Base-by-base conservation (phyloP, 169 alveolate species). In the Blepharisma undulans region DNA sequence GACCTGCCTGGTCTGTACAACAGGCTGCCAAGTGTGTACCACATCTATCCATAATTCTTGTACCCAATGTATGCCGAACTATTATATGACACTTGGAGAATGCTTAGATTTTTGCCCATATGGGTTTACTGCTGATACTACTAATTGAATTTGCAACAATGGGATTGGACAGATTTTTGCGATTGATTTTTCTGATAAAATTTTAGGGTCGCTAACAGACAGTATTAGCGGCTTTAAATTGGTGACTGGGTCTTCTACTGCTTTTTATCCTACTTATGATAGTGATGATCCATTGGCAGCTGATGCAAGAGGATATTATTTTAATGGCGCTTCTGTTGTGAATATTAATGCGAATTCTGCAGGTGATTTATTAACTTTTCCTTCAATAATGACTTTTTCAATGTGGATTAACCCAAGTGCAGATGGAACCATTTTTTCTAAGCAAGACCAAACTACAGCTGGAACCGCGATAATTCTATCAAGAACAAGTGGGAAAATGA, bases 241-340 rank as follows among this genome's bases (percentile, higher is more conserved):
- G 22, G 36, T 48, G 22, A 34, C 89, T 21, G 89, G 89, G 25
- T 25, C 36, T 22, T n/a, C 61, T 7, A 25, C 36, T 21, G 0
- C 2, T 30, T 82, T 82, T 60, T 82, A 82, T 30, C 89, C 89
- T 19, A 82, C 27, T 22, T 82, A 82, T 82, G 89, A 82, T 7
- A 36, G 78, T 6, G 76, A 22, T 7, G 89, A 82, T 30, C 89
- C 89, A 0, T 21, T 82, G 18, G 89, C 89, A 36, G 89, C 78
- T 48, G 89, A 82, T 60, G n/a, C n/a, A 0, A 4, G 89, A 36
- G 89, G 89, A 2, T 82, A 82, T 12, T 82, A 82, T 60, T 82
- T 82, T 30, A 82, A 27, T 34, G 89, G 89, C 33, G 30, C 89
- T 82, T 36, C 77, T 0, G 33, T 82, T 4, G 25, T 82, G 27